phyloP scores from a whole-genome alignment of 2,329 filamentous ascomycete species.

The Mycosphaerella arachidis region DNA sequence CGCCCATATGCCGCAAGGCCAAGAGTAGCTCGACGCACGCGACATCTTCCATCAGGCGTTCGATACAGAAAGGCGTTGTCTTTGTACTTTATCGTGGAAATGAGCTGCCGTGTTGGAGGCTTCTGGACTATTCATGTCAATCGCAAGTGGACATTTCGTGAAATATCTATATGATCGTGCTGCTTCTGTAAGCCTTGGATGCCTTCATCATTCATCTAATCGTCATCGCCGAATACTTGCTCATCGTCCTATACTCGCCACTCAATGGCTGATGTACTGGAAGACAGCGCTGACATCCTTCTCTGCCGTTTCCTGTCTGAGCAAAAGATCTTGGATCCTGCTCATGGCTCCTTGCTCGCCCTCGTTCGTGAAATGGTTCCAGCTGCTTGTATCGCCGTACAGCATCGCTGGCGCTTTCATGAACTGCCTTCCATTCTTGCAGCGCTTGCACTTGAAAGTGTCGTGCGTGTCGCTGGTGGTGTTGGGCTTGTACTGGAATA shows the following conservation, averaged over 20 bases:
- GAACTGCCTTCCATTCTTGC: conserved; percentile 72
- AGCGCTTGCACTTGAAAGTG: conserved; percentile 97
- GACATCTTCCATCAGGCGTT: no score
- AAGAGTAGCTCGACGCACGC: no score
- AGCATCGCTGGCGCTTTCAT: conserved; percentile 92
- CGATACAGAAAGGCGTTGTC: no score
- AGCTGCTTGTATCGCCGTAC: conserved; percentile 97
- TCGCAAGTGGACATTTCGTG: no score
- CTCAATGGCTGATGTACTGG: conserved; percentile 90
- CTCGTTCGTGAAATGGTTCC: conserved; percentile 93
- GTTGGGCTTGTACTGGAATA: conserved; percentile 84
- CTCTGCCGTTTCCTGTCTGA: conserved; percentile 78
- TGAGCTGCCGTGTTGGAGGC: no score
- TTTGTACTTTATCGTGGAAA: no score
- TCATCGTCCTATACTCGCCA: neutral
- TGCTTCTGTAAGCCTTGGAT: neutral
- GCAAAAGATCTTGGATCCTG: conserved; percentile 82
- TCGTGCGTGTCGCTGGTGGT: conserved; percentile 94
- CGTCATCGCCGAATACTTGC: neutral
- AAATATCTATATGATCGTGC: neutral
- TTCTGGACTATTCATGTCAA: no score
- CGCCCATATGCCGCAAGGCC: no score
- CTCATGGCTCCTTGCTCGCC: conserved; percentile 58
- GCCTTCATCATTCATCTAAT: neutral
- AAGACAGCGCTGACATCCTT: conserved; percentile 88